Percentiles rank a stretch among this genome's conserved stretches.
Conservation (phyloP, 2,329 filamentous ascomycete species). For the Penicillium oxalicum region DNA sequence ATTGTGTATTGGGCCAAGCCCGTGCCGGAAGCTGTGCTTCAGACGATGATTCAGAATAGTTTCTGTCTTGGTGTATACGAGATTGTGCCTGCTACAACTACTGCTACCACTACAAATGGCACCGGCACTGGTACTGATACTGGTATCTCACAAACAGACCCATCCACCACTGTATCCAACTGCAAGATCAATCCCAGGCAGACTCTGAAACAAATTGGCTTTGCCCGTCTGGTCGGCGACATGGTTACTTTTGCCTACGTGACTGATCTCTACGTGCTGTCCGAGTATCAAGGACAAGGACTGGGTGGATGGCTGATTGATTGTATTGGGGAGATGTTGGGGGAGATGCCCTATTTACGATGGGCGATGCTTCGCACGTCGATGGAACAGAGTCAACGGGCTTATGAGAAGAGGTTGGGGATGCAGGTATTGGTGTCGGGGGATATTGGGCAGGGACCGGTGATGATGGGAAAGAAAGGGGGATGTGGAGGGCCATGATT, state of each 20-base stretch:
- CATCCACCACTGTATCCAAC: too few species aligned
- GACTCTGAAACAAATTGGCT: neutral
- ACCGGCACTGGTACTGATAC: neutral
- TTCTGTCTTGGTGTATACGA: neutral
- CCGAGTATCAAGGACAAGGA: slow-evolving; percentile 52
- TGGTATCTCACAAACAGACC: too few species aligned
- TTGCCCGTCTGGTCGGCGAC: neutral
- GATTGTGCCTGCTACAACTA: neutral
- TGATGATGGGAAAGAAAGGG: slow-evolving; percentile 6
- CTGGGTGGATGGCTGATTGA: slow-evolving; percentile 60
- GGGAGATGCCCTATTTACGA: slow-evolving; percentile 54
- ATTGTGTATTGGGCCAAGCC: neutral
- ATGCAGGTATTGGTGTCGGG: slow-evolving; percentile 14
- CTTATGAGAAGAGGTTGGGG: slow-evolving; percentile 17
- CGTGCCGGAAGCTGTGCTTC: neutral
- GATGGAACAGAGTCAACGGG: slow-evolving; percentile 9
- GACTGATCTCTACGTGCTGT: neutral
- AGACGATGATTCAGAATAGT: neutral
- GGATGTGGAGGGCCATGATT: neutral
- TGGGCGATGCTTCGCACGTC: slow-evolving; percentile 38
- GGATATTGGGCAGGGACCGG: slow-evolving; percentile 3
- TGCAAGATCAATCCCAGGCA: neutral
- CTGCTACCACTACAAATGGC: too few species aligned
- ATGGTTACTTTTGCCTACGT: neutral
- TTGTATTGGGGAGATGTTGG: slow-evolving; percentile 52